Evolutionary conservation across 768 basidiomycete species (phyloP).

Genomic region (Pulveroboletus ravenelii): DNA sequence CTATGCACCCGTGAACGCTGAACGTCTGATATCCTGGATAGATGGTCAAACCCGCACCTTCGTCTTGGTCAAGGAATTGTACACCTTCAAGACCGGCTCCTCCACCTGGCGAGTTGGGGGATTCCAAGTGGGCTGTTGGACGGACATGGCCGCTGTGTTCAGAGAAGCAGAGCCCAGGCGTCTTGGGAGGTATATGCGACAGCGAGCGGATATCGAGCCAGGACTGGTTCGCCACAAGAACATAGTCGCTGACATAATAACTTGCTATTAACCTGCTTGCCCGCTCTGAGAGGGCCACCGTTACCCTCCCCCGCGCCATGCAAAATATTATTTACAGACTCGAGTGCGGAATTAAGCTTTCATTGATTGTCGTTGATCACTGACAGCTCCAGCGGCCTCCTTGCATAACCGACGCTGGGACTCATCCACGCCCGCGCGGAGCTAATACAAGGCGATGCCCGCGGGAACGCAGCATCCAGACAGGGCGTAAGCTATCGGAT

Average conservation of each 20-base stretch:
- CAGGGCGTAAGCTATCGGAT: background rate
- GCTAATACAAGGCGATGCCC: background rate
- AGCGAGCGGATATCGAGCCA: background rate
- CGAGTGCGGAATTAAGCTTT: too few species aligned
- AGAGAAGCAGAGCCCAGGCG: slow-evolving; percentile 3
- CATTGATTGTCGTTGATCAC: background rate
- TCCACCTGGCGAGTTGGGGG: slow-evolving; percentile 34
- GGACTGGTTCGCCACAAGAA: slow-evolving; percentile 11
- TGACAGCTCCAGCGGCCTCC: background rate
- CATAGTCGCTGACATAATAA: slow-evolving; percentile 22
- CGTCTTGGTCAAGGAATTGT: slow-evolving; percentile 87
- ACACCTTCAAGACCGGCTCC: slow-evolving; percentile 62
- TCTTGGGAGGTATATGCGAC: slow-evolving; percentile 6
- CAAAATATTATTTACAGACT: too few species aligned
- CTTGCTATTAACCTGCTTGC: background rate
- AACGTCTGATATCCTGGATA: background rate
- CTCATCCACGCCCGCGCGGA: background rate
- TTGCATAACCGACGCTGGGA: background rate
- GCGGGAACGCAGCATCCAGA: background rate
- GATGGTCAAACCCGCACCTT: slow-evolving; percentile 56
- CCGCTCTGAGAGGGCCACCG: too few species aligned
- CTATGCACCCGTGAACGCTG: slow-evolving; percentile 35
- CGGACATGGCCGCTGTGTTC: slow-evolving; percentile 40
- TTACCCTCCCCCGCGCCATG: too few species aligned
- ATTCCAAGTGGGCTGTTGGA: slow-evolving; percentile 53